phyloP scores from a whole-genome alignment of 352 stramenopile species.

The Poterioochromonas sp. region DNA sequence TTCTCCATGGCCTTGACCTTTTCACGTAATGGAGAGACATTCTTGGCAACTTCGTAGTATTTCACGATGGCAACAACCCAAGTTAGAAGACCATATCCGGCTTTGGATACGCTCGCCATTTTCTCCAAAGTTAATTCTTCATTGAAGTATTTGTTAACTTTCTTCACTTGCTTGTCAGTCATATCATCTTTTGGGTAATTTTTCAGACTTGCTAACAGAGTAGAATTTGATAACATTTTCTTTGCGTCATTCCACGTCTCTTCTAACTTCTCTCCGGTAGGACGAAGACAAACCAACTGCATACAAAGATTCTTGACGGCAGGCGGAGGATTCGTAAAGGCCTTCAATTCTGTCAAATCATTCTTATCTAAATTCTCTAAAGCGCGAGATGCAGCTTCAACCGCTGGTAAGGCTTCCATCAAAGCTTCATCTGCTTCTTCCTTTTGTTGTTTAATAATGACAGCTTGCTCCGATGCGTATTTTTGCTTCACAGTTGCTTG shows the following conservation, averaged over 20 bases:
- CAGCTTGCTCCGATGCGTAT: constrained; percentile 68
- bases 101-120: constrained; percentile 82
- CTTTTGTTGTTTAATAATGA: constrained; percentile 80
- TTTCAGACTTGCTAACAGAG: constrained; percentile 76
- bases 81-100: constrained; percentile 77
- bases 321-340: constrained; percentile 79
- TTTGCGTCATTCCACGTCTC: constrained; percentile 78
- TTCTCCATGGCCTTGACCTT: constrained; percentile 71
- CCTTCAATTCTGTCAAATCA: constrained; percentile 88
- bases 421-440: constrained; percentile 80
- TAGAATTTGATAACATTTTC: constrained; percentile 78
- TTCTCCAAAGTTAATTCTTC: constrained; percentile 86
- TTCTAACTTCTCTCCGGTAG: constrained; percentile 79
- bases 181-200: constrained; percentile 91
- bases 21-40: constrained; percentile 61
- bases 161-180: constrained; percentile 83
- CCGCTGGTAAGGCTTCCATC: constrained; percentile 76
- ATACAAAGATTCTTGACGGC: constrained; percentile 85
- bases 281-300: constrained; percentile 60
- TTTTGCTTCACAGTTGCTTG: constrained; percentile 76
- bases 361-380: constrained; percentile 86
- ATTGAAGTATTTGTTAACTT: constrained; percentile 81
- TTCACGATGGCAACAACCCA: constrained; percentile 69
- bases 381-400: constrained; percentile 78
- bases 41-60: constrained; percentile 68